Base-by-base conservation (phyloP, 805 yeast genomes). In the Saturnispora halmiae region DNA sequence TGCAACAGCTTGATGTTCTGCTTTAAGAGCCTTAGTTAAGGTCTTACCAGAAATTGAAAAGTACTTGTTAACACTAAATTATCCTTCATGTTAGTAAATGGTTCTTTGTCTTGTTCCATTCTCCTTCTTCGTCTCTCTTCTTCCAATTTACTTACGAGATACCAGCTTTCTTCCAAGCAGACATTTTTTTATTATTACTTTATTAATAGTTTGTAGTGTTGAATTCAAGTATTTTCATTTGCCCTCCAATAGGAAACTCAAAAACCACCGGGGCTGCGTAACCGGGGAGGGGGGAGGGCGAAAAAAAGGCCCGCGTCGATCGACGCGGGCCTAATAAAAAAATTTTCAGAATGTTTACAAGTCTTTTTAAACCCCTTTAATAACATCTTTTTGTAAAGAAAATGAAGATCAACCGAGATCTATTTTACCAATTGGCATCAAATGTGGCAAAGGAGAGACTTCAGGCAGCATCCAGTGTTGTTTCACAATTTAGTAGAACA, bases 21-120 rank as follows among this genome's bases (percentile, higher is more conserved):
- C 78, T 72, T 90, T 90, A 62, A 90, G 76, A 39, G 96, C 80
- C 55, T 73, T 70, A 71, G 96, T 86, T 54, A 86, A 76, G 48
- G 94, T 75, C 63, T 78, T 78, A 59, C 96, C 95, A 58, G 96
- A 84, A 59, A 90, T 73, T 52, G 95, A 76, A 64, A 88, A 73
- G 67, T 90, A 90, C 64, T 80, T 83, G 82, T 84, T 85, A 71
- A 82, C 77, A 51, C 82, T 75, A n/a, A n/a, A n/a, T n/a, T n/a
- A n/a, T n/a, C n/a, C n/a, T n/a, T n/a, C n/a, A n/a, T n/a, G 48
- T 35, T 34, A 27, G 34, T n/a, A n/a, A n/a, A n/a, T n/a, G n/a
- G n/a, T n/a, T n/a, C n/a, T n/a, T n/a, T n/a, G n/a, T n/a, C n/a
- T n/a, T n/a, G n/a, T n/a, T n/a, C n/a, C n/a, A n/a, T n/a, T n/a